phyloP scores from a whole-genome alignment of 1,284 basidiomycete genomes.

The Microstroma glucosiphilum region DNA sequence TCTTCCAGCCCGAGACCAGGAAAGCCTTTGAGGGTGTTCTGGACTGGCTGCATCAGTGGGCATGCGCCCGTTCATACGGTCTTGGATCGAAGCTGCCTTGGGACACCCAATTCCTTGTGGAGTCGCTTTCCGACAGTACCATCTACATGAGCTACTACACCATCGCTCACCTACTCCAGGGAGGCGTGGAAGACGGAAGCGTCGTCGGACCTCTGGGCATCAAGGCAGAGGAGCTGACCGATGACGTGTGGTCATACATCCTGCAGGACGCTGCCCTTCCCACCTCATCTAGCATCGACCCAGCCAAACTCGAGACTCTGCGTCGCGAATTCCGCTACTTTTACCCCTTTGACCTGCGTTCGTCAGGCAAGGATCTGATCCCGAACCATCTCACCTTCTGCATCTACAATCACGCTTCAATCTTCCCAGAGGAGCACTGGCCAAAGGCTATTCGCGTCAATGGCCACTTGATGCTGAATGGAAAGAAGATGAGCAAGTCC shows the following conservation, averaged over 20 bases:
- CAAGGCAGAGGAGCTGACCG: constrained; percentile 84
- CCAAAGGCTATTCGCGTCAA: constrained; percentile 87
- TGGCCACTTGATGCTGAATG: constrained; percentile 95
- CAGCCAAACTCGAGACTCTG: constrained; percentile 73
- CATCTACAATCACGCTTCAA: constrained; percentile 85
- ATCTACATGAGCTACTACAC: constrained; percentile 99
- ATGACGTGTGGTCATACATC: constrained; percentile 95
- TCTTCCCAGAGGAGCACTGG: constrained; percentile 92
- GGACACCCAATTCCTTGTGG: constrained; percentile 94
- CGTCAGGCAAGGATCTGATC: constrained; percentile 97
- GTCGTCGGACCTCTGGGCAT: constrained; percentile 77
- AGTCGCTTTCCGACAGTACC: constrained; percentile 93
- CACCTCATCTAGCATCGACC: constrained; percentile 59
- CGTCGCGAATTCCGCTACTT: constrained; percentile 94
- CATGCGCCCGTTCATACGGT: constrained; percentile 93
- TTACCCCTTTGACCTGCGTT: constrained; percentile 96
- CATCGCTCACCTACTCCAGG: constrained; percentile 61
- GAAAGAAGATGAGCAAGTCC: constrained; percentile 98
- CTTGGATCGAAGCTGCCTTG: constrained; percentile 93
- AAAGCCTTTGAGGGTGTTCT: constrained; percentile 87
- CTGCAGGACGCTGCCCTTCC: constrained; percentile 75
- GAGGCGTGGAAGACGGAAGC: constrained; percentile 65
- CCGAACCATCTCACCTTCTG: constrained; percentile 94
- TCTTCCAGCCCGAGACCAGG: constrained; percentile 79
- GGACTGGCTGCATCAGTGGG: constrained; percentile 97